These are phyloP conservation scores for Irpex lacteus DNA, from an alignment of 1,284 basidiomycete genomes.

Conservation along the genomic window DNA sequence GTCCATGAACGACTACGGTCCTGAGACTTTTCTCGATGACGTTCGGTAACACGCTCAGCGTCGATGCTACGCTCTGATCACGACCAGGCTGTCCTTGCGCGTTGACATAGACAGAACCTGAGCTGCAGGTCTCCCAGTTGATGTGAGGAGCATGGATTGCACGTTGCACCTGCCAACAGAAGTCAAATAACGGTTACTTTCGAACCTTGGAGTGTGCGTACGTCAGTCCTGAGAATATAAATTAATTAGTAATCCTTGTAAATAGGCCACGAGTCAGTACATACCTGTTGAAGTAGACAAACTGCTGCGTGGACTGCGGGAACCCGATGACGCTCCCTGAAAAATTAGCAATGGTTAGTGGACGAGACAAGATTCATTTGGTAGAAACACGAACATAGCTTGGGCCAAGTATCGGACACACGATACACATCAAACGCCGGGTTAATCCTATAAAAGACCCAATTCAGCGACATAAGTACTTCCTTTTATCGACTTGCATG, in stretches of 20 bases:
- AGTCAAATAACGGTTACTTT: neutral
- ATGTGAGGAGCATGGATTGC: constrained; percentile 61
- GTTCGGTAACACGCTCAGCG: constrained; percentile 36
- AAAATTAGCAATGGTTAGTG: constrained; percentile 18
- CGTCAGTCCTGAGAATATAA: constrained; percentile 33
- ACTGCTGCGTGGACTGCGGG: constrained; percentile 50
- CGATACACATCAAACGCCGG: constrained; percentile 50
- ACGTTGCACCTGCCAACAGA: constrained; percentile 45
- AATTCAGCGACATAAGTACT: neutral
- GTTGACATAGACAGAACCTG: constrained; percentile 45
- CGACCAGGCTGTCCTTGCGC: constrained; percentile 27
- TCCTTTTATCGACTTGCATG: neutral
- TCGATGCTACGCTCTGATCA: constrained; percentile 36
- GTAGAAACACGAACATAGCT: constrained; percentile 24
- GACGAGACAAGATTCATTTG: neutral
- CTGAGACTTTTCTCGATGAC: constrained; percentile 20
- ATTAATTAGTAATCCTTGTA: constrained; percentile 15
- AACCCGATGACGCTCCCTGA: constrained; percentile 55
- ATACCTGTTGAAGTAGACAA: constrained; percentile 38
- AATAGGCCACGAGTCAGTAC: constrained; percentile 5
- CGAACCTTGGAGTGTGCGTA: constrained; percentile 19
- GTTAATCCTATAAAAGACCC: constrained; percentile 39
- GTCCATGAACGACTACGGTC: constrained; percentile 15
- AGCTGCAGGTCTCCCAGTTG: constrained; percentile 46
- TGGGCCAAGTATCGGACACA: constrained; percentile 34